Base-by-base conservation (phyloP, 352 stramenopile species). In the Phytopythium chamaehyphon region DNA sequence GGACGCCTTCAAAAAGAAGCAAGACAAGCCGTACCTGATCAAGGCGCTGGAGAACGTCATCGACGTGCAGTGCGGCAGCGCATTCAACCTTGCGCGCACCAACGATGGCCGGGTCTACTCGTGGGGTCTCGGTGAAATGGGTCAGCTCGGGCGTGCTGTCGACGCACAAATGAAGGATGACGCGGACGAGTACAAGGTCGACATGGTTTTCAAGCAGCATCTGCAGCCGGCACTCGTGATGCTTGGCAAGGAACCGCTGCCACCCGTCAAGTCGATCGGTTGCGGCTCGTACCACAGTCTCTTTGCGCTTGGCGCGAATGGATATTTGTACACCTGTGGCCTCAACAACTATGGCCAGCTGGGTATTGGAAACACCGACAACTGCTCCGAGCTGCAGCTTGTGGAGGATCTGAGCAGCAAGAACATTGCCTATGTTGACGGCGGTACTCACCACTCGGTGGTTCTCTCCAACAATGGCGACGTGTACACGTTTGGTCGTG, bases 291-390 rank as follows among this genome's bases (percentile, higher is more conserved):
- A 93, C 69, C 90, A 97, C 69, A 86, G 69, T 36, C 54, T 97
- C 12, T 76, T 97, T 11, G 64, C 66, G 18, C 49, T 82, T 24
- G 76, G 69, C 36, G 51, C 66, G 23, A 86, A 81, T 40, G 83
- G 83, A 24, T 85, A 88, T 53, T 63, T 98, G 4, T 98, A 97
- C 73, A 76, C 83, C 6, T 91, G 76, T 47, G 96, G 96, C 6
- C 76, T 98, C 6, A 99, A 98, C 79, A 96, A 98, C 51, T 98
- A 98, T 69, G 96, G 96, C 10, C 96, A 99, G 64, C 60, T 99
- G 19, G 96, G 96, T n/a, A 70, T 97, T 40, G 93, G 94, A 16
- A 85, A 88, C 65, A 88, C 73, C 26, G 76, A 78, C 24, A 93
- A 93, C 61, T 78, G 69, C 53, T 57, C 51, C 5, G 71, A 80